Percentiles rank a stretch among this genome's conserved stretches.
These are phyloP conservation scores for Neocatenulostroma microsporum DNA, from an alignment of 2,329 filamentous ascomycete genomes.

Conservation along the genomic window DNA sequence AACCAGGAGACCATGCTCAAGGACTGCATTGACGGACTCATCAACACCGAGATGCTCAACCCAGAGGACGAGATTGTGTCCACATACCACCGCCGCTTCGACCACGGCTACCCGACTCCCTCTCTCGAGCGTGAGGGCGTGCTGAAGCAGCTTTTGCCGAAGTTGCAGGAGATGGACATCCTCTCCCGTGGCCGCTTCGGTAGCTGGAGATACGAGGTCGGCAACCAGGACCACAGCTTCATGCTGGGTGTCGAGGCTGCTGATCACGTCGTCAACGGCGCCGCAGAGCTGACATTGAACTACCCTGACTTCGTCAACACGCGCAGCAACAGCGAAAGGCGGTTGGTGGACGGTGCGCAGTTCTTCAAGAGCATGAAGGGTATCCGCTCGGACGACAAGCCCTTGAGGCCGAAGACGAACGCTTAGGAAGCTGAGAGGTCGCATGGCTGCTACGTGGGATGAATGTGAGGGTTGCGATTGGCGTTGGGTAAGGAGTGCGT, in stretches of 20 bases:
- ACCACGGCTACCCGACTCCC: conserved; percentile 96
- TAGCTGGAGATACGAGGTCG: conserved; percentile 95
- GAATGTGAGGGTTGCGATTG: not conserved
- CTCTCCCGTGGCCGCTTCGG: conserved; percentile 94
- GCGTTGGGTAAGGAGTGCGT: too few species aligned
- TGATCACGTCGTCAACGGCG: conserved; percentile 81
- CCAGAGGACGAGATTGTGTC: conserved; percentile 90
- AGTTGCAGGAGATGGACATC: conserved; percentile 85
- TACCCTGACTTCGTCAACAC: conserved; percentile 93
- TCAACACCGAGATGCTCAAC: conserved; percentile 97
- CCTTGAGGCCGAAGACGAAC: conserved; percentile 9
- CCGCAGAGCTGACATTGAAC: conserved; percentile 87
- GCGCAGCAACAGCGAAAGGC: conserved; percentile 58
- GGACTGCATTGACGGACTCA: conserved; percentile 89
- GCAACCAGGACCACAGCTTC: conserved; percentile 96
- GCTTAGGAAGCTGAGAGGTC: too few species aligned
- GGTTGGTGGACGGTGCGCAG: conserved; percentile 55
- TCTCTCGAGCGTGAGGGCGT: conserved; percentile 91
- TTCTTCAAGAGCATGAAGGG: conserved; percentile 38
- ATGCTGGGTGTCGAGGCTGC: conserved; percentile 94
- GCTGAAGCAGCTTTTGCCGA: conserved; percentile 84
- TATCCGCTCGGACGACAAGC: conserved; percentile 8
- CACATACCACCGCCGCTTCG: conserved; percentile 95
- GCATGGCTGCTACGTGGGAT: not conserved
- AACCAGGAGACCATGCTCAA: conserved; percentile 74